Evolutionary conservation across 2,329 filamentous ascomycete genomes (phyloP), one percentile per base, ranked within the genome.

Genomic region (Chalaropsis thielavioides): DNA sequence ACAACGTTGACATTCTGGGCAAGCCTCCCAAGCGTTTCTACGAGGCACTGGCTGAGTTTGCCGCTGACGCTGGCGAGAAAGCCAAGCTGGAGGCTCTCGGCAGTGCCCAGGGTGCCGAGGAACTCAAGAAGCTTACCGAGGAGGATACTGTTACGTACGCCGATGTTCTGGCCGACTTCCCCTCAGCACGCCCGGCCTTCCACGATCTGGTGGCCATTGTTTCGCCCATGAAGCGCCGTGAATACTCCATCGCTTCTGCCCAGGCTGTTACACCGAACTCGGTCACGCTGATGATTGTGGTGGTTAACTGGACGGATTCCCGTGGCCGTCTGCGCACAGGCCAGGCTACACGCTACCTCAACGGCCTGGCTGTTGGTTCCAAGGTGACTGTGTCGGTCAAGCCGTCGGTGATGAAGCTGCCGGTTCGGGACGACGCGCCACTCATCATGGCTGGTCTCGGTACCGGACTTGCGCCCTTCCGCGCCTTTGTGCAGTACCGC

Each of bases 361-460:
- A 87, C 75, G 75, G 79, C 35, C 86, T 99, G 43, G 81, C 82
- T 13, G 79, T 89, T 13, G 94, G 94, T 62, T 79, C 89, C 44
- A 79, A 87, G 41, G 85, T 99, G 68, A 96, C 92, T 2, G 94
- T 90, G 66, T 95, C 89, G 41, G 91, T 99, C 74, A 99, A 99
- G 80, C 90, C 94, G 0, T 96, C 91, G 27, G 94, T 97, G 69
- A 99, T 99, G 94, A 99, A 97, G 79, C 83, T 99, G n/a, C 94
- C 94, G 4, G 77, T 83, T 68, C 87, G 86, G 74, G 87, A 92
- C 70, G 94, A 90, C 44, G 90, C 92, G 60, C 94, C 94, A 49
- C 86, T 99, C 73, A 96, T 99, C 80, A 96, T 99, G 92, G 94
- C 94, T 10, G 94, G 94, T 75, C 87, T 97, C n/a, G 94, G 94